Percentiles rank a stretch among this genome's conserved stretches.
Evolutionary conservation across 768 basidiomycete genomes (phyloP).

Genomic region (Porphyrellus cyaneotinctus): DNA sequence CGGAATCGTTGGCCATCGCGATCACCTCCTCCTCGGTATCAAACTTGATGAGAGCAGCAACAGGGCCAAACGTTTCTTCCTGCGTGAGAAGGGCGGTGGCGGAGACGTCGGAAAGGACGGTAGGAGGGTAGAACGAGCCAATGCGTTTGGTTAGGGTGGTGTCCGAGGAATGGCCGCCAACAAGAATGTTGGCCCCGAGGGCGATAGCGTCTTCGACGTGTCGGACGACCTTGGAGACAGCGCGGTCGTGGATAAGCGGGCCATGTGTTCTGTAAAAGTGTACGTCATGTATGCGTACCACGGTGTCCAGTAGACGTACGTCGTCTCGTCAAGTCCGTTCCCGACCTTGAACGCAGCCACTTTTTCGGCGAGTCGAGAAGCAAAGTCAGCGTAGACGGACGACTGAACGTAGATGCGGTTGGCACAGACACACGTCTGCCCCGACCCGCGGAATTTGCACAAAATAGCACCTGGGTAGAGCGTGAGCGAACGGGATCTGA

Average conservation of each 20-base stretch:
- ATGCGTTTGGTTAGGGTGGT: constrained; percentile 22
- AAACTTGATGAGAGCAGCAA: constrained; percentile 85
- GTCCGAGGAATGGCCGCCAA: constrained; percentile 76
- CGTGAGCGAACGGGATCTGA: neutral
- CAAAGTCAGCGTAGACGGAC: constrained; percentile 88
- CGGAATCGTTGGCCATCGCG: constrained; percentile 73
- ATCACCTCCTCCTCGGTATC: constrained; percentile 93
- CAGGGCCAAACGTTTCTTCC: constrained; percentile 96
- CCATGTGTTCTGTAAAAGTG: constrained; percentile 71
- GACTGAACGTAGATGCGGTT: constrained; percentile 94
- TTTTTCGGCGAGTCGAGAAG: constrained; percentile 76
- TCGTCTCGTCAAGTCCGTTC: constrained; percentile 73
- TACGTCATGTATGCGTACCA: neutral
- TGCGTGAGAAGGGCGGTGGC: constrained; percentile 54
- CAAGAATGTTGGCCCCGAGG: constrained; percentile 81
- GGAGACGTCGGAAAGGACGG: constrained; percentile 84
- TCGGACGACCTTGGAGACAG: constrained; percentile 76
- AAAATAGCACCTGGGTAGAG: constrained; percentile 52
- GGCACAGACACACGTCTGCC: constrained; percentile 85
- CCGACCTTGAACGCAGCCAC: constrained; percentile 86
- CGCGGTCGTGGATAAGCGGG: constrained; percentile 85
- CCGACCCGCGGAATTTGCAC: constrained; percentile 77
- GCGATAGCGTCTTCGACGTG: constrained; percentile 88
- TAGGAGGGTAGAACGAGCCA: constrained; percentile 78
- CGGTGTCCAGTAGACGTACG: constrained; percentile 43